Evolutionary conservation across 306 rosid species (phyloP), one percentile per base, ranked within the genome.

Genomic region (Malus sieversii): DNA sequence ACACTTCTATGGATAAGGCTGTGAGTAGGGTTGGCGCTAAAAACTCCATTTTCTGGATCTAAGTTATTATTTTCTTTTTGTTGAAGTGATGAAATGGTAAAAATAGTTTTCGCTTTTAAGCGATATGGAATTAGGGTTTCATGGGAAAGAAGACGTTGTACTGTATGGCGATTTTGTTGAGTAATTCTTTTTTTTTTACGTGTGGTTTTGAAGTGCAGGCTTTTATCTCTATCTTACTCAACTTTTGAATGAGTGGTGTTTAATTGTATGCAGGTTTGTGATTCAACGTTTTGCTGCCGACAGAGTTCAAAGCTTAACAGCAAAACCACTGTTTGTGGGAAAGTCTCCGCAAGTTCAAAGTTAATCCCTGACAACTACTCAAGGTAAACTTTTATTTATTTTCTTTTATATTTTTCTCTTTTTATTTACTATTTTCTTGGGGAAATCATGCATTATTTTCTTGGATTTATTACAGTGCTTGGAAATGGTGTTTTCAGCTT

Each of bases 101-200:
- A 48, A 18, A 15, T 48, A 15, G 8, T 48, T 48, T 48, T 48
- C 20, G 9, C 8, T 38, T 38, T 15, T 48, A 15, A 25, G 70
- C 18, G 66, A 12, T 16, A 53, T 66, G 11, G 68, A 70, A 66
- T 77, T 74, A 78, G 85, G 93, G 91, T 90, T 86, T 86, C 70
- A 44, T 44, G 48, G n/a, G 51, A 12, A 16, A 3, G 22, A 16
- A 66, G 70, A 64, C 68, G 69, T 73, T 58, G 58, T 58, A 59
- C 6, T 40, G 72, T 72, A 68, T 69, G 81, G 62, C 30, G 59
- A 27, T 62, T 60, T 23, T 20, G 46, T 32, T 44, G 44, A 61
- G 66, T 27, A 16, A 8, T 6, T 16, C 0, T 30, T 61, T 8
- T 16, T 1, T 63, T 61, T 64, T 16, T 35, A 66, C 70, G 70